phyloP scores from a whole-genome alignment of 2,329 filamentous ascomycete genomes.

The Cryphonectria japonica region DNA sequence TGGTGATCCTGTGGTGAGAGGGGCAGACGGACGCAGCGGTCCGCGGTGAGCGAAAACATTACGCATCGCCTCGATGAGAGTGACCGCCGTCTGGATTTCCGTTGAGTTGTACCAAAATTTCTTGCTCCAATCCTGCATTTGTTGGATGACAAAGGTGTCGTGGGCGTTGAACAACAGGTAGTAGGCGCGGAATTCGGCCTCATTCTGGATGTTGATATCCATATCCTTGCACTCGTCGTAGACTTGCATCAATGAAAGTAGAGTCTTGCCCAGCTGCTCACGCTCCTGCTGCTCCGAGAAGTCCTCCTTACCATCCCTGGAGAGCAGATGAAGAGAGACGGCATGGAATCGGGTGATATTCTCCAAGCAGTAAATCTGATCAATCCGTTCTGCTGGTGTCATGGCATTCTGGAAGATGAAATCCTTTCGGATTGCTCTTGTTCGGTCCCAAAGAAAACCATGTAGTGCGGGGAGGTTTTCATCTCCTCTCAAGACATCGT shows the following conservation, averaged over 20 bases:
- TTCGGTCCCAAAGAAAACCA: constrained; percentile 70
- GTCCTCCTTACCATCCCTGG: constrained; percentile 58
- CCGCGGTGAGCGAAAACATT: constrained; percentile 61
- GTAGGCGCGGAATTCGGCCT: constrained; percentile 69
- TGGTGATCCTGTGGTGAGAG: constrained; percentile 53
- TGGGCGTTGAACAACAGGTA: constrained; percentile 65
- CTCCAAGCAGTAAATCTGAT: constrained; percentile 67
- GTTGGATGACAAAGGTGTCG: constrained; percentile 61
- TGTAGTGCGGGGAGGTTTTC: constrained; percentile 60
- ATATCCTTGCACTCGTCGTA: constrained; percentile 69
- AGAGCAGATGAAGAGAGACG: constrained; percentile 65
- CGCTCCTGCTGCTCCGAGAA: constrained; percentile 71
- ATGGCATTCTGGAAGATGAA: constrained; percentile 70
- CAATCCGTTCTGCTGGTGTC: constrained; percentile 57
- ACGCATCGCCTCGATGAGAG: constrained; percentile 63
- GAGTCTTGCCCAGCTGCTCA: constrained; percentile 67
- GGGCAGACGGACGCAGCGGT: constrained; percentile 55
- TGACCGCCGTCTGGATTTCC: constrained; percentile 64
- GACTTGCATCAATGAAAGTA: constrained; percentile 67
- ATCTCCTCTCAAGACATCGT: constrained; percentile 60
- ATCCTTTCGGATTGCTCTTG: constrained; percentile 68
- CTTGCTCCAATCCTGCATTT: constrained; percentile 58
- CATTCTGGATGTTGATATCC: constrained; percentile 61
- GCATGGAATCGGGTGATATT: constrained; percentile 70
- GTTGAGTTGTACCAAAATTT: constrained; percentile 58